Base-by-base conservation (phyloP, 2,329 filamentous ascomycete species). In the Byssothecium circinans region DNA sequence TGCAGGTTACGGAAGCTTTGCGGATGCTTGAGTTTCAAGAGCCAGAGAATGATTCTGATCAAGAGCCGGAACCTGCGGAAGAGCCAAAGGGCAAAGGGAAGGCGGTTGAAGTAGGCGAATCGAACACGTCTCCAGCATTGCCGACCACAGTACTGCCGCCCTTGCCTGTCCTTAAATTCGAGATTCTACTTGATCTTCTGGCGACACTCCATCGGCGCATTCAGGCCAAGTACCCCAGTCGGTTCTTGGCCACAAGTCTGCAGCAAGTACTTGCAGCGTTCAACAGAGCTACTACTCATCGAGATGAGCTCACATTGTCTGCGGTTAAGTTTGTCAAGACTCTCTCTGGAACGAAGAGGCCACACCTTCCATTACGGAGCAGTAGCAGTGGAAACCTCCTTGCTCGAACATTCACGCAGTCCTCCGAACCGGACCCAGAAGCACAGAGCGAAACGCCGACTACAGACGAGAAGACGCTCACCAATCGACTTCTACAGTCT, bases 1-100 rank as follows among this genome's bases (percentile, higher is more conserved):
- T 94, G 58, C 91, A 91, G 66, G 83, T 90, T 23, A 85, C 89
- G 20, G 88, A 91, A 67, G 81, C 83, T 12, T 75, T 94, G 51
- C 82, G 87, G 42, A 61, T 80, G 14, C 74, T 87, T 4, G 77
- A 82, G 22, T 78, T 81, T 32, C 65, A 72, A 18, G 63, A 65
- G 4, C 65, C 71, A 12, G 66, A 68, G 82, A 72, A 85, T 81
- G 62, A 87, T 86, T 52, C 76, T 2, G 63, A 68, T 77, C 73
- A 76, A n/a, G 73, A 77, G 20, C 70, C 73, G 8, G 72, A 68
- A n/a, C 43, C 52, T 10, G 43, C 33, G 18, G 43, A 49, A 19
- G 57, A 18, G 6, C 39, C 44, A 14, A 56, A 49, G 20, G 53
- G 54, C 10, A 60, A 67, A 49, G 49, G 48, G 4, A 47, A 55